Conservation (phyloP, 345 rosid species). For the Eucalyptus decipiens region DNA sequence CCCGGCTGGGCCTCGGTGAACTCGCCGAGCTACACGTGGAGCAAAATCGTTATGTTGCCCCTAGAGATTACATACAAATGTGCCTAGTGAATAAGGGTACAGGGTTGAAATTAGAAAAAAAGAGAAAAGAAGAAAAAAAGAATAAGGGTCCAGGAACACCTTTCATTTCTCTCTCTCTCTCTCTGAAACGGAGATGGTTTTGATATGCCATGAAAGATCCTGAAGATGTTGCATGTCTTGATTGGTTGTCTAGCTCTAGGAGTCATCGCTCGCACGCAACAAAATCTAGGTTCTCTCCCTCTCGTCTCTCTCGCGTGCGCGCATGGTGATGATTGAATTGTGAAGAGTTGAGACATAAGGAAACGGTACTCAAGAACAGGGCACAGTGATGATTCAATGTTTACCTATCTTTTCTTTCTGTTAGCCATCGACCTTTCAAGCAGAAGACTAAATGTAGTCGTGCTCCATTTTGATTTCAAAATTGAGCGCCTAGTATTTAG, state of each 20-base stretch:
- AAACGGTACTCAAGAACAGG: neutral
- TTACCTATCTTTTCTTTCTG: neutral
- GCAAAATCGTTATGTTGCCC: conserved; percentile 11
- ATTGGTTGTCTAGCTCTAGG: neutral
- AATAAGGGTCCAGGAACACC: too few species aligned
- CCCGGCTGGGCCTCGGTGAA: conserved; percentile 23
- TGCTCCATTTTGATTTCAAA: neutral
- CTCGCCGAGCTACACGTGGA: neutral
- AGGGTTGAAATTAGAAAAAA: too few species aligned
- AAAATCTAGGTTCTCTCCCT: neutral
- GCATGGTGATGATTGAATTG: neutral
- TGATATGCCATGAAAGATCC: neutral
- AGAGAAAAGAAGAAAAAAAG: too few species aligned
- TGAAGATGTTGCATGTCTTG: neutral
- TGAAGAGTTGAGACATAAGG: neutral
- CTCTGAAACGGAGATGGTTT: neutral
- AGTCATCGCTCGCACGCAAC: neutral
- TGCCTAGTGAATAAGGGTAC: conserved; percentile 29
- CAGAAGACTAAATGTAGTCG: neutral
- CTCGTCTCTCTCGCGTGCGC: neutral
- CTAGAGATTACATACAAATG: conserved; percentile 4
- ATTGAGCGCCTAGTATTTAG: neutral
- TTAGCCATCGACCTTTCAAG: neutral
- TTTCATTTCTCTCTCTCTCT: neutral
- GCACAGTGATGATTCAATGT: neutral